phyloP scores from a whole-genome alignment of 2,329 filamentous ascomycete genomes.

The Penicillium expansum region DNA sequence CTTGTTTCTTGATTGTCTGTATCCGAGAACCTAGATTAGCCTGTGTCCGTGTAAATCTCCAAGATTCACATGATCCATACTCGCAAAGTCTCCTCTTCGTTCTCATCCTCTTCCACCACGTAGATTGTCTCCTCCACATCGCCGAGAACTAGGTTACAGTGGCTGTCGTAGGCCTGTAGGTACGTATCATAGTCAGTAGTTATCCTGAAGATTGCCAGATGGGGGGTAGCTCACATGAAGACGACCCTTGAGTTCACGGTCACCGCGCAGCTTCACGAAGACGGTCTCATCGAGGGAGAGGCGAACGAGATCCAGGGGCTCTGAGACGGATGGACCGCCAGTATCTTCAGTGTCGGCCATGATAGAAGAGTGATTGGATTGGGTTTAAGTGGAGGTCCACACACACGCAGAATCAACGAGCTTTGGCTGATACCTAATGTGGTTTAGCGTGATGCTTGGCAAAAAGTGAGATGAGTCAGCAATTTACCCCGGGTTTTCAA shows the following conservation, averaged over 20 bases:
- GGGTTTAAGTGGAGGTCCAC: slow-evolving; percentile 8
- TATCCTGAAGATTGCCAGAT: background rate
- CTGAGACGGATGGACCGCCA: slow-evolving; percentile 64
- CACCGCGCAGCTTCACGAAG: slow-evolving; percentile 93
- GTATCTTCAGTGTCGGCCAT: slow-evolving; percentile 86
- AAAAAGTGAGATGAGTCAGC: slow-evolving; percentile 16
- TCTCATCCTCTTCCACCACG: slow-evolving; percentile 80
- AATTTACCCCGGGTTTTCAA: slow-evolving; percentile 18
- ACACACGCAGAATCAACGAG: slow-evolving; percentile 21
- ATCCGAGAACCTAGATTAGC: slow-evolving; percentile 11
- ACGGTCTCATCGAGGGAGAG: slow-evolving; percentile 93
- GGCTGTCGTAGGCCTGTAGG: slow-evolving; percentile 87
- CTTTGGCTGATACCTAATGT: slow-evolving; percentile 16
- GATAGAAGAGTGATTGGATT: slow-evolving; percentile 6
- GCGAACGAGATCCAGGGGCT: slow-evolving; percentile 93
- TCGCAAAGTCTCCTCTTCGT: slow-evolving; percentile 70
- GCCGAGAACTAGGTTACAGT: slow-evolving; percentile 94
- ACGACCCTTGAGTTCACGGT: slow-evolving; percentile 90
- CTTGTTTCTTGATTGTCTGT: slow-evolving; percentile 92
- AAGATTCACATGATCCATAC: slow-evolving; percentile 43
- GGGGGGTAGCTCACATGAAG: slow-evolving; percentile 68
- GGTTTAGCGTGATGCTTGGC: slow-evolving; percentile 13
- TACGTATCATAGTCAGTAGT: slow-evolving; percentile 16
- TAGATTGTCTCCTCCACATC: slow-evolving; percentile 98
- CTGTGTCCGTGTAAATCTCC: background rate